Conservation (phyloP, 2,329 filamentous ascomycete species). For the Basipetospora sp. region DNA sequence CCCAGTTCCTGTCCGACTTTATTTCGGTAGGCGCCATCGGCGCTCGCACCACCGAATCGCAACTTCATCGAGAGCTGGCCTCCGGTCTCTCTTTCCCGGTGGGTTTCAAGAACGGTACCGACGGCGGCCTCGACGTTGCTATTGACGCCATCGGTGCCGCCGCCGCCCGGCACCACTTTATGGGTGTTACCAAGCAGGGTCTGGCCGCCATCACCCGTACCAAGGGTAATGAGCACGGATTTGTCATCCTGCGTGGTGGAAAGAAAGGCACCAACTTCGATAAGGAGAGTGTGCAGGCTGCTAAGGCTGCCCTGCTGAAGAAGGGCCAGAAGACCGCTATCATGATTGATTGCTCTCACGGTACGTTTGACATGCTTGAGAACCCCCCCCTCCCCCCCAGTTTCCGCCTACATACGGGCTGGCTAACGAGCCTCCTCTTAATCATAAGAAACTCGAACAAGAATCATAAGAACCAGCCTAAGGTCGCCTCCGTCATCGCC, state of each 20-base stretch:
- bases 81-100: conserved; percentile 92
- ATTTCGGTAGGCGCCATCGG: conserved; percentile 86
- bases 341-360: conserved; percentile 98
- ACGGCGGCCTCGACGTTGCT: conserved; percentile 75
- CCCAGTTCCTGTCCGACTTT: conserved; percentile 87
- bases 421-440: too few species aligned
- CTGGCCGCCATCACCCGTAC: conserved; percentile 91
- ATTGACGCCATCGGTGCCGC: conserved; percentile 93
- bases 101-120: conserved; percentile 98
- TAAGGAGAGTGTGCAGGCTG: conserved; percentile 64
- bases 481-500: conserved; percentile 69
- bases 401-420: too few species aligned
- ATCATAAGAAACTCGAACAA: conserved; percentile 63
- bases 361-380: too few species aligned
- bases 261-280: conserved; percentile 92
- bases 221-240: conserved; percentile 89
- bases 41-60: conserved; percentile 89
- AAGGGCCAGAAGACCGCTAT: conserved; percentile 61
- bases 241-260: conserved; percentile 85
- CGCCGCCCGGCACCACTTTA: conserved; percentile 84
- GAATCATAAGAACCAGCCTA: conserved; percentile 93
- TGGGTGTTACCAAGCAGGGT: conserved; percentile 92
- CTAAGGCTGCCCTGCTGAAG: conserved; percentile 64
- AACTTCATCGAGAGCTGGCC: conserved; percentile 87
- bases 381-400: too few species aligned